Base-by-base conservation (phyloP, 306 rosid species). In the Vicia villosa region DNA sequence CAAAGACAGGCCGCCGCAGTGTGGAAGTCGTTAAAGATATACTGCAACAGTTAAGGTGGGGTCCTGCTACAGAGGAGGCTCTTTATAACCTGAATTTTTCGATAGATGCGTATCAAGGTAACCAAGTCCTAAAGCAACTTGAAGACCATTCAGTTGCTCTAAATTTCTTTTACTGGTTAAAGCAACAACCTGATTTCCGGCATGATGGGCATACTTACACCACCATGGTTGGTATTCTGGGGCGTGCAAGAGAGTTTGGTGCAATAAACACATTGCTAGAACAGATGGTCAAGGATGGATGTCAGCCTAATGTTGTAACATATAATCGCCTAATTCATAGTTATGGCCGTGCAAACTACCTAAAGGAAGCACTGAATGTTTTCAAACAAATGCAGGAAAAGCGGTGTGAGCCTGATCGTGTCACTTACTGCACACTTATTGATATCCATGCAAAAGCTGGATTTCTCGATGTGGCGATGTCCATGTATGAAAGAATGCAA, bases 391-490 rank as follows among this genome's bases (percentile, higher is more conserved):
- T 93, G 98, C 94, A 85, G 70, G 85, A 77, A 80, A 84, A 73
- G 24, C 86, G 85, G 63, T 85, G 96, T 20, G 81, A 88, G 66
- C 98, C 97, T 37, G 98, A 93, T 73, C 96, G 98, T 19, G 98
- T 90, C 72, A 93, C 97, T 11, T 93, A 88, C 83, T 93, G 94
- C 83, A 93, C 98, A 0, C 97, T 93, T 61, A 90, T 93, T 32
- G 98, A 93, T 85, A 90, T 93, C 80, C 98, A 90, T 83, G 96
- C 98, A 8, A 93, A 93, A 76, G 86, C 97, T 37, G 97, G 98
- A 32, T 90, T 45, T 80, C 96, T 93, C 69, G 97, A 93, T 67
- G 77, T 85, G 57, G 97, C 98, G 54, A 84, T 93, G 81, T 58
- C 81, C 34, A 87, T 93, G 84, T 93, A 93, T 49, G 94, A 90